phyloP scores from a whole-genome alignment of 192 early-diverging fungal species.

The Podila epigama region DNA sequence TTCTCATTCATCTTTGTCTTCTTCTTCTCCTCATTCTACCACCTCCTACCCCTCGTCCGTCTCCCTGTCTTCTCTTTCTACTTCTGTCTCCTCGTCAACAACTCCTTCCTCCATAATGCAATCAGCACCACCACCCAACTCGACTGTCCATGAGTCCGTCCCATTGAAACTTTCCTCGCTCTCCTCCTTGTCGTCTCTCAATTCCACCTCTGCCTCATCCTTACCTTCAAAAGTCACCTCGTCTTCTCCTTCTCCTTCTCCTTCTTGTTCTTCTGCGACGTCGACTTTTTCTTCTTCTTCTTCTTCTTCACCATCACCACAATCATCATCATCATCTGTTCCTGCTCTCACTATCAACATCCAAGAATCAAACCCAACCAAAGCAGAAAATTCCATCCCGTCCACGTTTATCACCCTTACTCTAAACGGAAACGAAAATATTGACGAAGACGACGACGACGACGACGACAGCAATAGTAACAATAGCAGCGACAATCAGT shows the following conservation, averaged over 20 bases:
- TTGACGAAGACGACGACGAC: slow-evolving; percentile 3
- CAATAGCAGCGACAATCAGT: background rate
- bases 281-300: background rate
- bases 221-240: too few species aligned
- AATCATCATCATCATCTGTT: background rate
- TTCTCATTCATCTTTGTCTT: background rate
- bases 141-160: too few species aligned
- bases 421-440: background rate
- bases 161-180: too few species aligned
- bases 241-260: background rate
- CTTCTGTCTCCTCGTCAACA: background rate
- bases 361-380: background rate
- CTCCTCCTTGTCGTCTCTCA: too few species aligned
- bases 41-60: background rate
- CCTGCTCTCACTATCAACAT: background rate
- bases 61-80: background rate
- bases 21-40: background rate
- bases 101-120: background rate
- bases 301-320: background rate
- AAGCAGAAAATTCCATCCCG: background rate
- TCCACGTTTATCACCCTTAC: background rate
- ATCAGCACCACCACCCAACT: background rate
- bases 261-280: background rate
- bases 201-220: too few species aligned
- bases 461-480: background rate